Evolutionary conservation across 2,329 filamentous ascomycete species (phyloP), one percentile per base, ranked within the genome.

Genomic region (Chaetomium sp.): DNA sequence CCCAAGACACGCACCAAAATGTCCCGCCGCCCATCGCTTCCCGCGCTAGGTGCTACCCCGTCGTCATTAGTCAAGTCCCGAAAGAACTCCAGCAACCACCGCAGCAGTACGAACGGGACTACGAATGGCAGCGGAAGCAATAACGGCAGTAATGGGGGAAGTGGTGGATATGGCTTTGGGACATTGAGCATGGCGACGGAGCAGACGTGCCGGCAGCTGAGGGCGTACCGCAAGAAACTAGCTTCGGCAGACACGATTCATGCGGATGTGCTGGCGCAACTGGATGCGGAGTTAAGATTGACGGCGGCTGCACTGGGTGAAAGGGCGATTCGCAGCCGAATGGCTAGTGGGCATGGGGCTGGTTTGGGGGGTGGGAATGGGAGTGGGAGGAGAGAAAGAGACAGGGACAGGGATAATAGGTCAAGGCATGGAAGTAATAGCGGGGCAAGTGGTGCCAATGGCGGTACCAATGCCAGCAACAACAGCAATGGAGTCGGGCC

Each of bases 241-340:
- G 50, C 79, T 3, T 79, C 81, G 3, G 72, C 78, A 0, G 79
- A 66, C 6, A 72, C 77, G 5, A 77, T 86, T 9, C 78, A 76
- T 38, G 76, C 79, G 49, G 82, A 84, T 34, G 71, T 76, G 6
- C 66, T 86, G n/a, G 76, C 79, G 19, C 82, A 86, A 66, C 70
- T 87, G 34, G 84, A 86, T 59, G 79, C 82, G 58, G 84, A 87
- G 65, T 68, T 87, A 55, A 79, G 82, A 14, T 72, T 86, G 36
- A 86, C 84, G 2, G 77, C 78, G 3, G 78, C 82, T 8, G 83
- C 83, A 6, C 70, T 87, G 35, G 79, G 79, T 2, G 80, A 83
- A 53, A 73, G 80, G 37, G 78, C 76, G 5, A 79, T 77, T 56
- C 72, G 80, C 60, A 80, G 74, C 67, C 55, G 63, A 35, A 63